Conservation (phyloP, 139 green algal species). For the Diplosphaera chodatii region DNA sequence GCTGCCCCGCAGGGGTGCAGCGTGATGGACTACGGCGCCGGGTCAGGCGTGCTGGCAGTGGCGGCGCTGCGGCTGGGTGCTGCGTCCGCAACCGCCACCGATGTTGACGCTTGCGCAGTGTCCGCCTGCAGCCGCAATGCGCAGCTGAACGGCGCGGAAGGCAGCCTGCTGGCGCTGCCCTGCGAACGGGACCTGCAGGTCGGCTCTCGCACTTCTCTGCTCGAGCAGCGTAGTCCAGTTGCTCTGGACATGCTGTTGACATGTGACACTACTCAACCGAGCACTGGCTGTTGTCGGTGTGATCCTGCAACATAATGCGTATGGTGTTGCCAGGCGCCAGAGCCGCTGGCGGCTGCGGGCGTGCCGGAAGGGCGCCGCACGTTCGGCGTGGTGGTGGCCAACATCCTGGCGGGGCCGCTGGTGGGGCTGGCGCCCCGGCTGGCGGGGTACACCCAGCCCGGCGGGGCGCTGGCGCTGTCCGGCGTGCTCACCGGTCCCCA, state of each 20-base stretch:
- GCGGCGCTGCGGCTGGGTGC: constrained; percentile 62
- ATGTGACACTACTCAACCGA: too few relatives aligned
- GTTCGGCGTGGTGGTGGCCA: constrained; percentile 12
- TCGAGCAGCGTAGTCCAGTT: too few relatives aligned
- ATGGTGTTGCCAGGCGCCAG: too few relatives aligned
- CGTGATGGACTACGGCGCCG: too few relatives aligned
- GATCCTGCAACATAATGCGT: too few relatives aligned
- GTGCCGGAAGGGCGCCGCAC: background rate
- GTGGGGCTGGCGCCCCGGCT: constrained; percentile 50
- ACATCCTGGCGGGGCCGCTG: constrained; percentile 15
- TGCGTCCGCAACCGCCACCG: constrained; percentile 52
- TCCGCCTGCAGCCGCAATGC: constrained; percentile 55
- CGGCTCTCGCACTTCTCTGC: too few relatives aligned
- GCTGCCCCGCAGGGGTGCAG: too few relatives aligned
- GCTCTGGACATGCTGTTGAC: too few relatives aligned
- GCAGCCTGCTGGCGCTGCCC: constrained; percentile 12
- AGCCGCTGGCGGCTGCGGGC: background rate
- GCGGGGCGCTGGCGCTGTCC: constrained; percentile 50
- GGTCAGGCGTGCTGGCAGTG: constrained; percentile 70
- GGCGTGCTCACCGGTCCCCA: constrained; percentile 57
- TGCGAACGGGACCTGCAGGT: constrained; percentile 26
- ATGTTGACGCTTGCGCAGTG: constrained; percentile 70
- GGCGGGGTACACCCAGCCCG: constrained; percentile 25
- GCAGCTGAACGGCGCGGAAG: constrained; percentile 51
- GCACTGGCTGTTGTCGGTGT: too few relatives aligned